phyloP scores from a whole-genome alignment of 768 basidiomycete genomes.

The Clathrus columnatus region DNA sequence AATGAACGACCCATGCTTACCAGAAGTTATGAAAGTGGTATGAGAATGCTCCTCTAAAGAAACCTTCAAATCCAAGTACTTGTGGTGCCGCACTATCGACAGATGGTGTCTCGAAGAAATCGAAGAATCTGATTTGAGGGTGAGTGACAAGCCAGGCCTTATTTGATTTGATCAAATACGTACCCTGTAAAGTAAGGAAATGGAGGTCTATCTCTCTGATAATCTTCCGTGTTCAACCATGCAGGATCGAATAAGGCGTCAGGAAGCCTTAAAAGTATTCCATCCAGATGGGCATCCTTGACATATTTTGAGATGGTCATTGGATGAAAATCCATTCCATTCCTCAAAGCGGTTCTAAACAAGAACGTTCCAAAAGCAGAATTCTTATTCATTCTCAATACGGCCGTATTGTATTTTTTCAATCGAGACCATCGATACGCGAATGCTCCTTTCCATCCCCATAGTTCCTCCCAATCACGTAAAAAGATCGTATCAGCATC shows the following conservation, averaged over 20 bases:
- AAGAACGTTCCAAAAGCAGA: conserved; percentile 89
- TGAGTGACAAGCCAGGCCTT: conserved; percentile 4
- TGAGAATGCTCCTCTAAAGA: conserved; percentile 91
- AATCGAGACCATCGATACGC: conserved; percentile 94
- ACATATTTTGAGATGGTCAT: conserved; percentile 90
- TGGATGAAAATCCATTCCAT: conserved; percentile 92
- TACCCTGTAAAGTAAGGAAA: conserved; percentile 90
- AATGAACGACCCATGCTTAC: conserved; percentile 42
- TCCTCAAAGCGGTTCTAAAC: conserved; percentile 90
- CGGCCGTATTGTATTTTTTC: conserved; percentile 93
- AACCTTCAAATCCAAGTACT: conserved; percentile 86
- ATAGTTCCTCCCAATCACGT: conserved; percentile 97
- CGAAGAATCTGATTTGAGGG: conserved; percentile 52
- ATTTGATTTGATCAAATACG: conserved; percentile 15
- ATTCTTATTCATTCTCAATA: conserved; percentile 86
- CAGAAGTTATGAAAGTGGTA: conserved; percentile 97
- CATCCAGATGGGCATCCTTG: conserved; percentile 81
- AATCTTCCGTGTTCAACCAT: conserved; percentile 90
- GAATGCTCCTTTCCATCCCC: conserved; percentile 95
- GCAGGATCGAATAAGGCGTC: conserved; percentile 96
- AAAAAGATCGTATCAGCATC: conserved; percentile 95
- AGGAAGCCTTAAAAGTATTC: conserved; percentile 76
- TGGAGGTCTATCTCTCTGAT: conserved; percentile 86
- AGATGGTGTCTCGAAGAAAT: conserved; percentile 80
- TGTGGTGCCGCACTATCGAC: conserved; percentile 72